Percentiles rank a stretch among this genome's conserved stretches.
Evolutionary conservation across 1,139 yeast genomes (phyloP).

Genomic region (Taphrina populina): DNA sequence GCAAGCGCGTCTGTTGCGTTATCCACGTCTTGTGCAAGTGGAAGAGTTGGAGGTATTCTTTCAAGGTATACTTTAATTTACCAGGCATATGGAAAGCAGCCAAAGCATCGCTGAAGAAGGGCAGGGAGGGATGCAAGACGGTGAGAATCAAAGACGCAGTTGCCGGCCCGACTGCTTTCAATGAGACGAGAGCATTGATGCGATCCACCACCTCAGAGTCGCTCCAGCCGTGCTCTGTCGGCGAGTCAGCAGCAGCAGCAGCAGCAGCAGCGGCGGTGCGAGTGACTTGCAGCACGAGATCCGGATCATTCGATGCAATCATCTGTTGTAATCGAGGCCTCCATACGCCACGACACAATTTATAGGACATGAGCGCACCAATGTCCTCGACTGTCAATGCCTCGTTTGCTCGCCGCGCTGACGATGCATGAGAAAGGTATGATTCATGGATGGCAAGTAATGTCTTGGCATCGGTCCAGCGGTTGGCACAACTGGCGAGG

Average conservation of each 20-base stretch:
- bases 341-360: constrained; percentile 17
- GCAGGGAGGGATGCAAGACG: neutral
- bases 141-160: constrained; percentile 26
- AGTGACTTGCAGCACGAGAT: neutral
- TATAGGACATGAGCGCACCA: constrained; percentile 5
- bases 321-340: constrained; percentile 12
- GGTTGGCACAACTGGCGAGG: constrained; percentile 1
- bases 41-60: constrained; percentile 6
- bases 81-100: constrained; percentile 2
- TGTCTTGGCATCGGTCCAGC: neutral
- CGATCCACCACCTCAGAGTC: neutral
- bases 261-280: neutral
- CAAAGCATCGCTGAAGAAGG: constrained; percentile 26
- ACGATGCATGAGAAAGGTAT: neutral
- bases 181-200: neutral
- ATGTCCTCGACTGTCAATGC: neutral
- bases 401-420: neutral
- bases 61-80: constrained; percentile 13
- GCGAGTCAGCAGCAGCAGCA: neutral
- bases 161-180: constrained; percentile 29
- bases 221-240: neutral
- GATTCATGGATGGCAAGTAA: neutral
- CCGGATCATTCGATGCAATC: neutral
- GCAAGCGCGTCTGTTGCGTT: constrained; percentile 6
- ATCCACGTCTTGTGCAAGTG: neutral